Conservation (phyloP, 2,329 filamentous ascomycete genomes). For the Fusarium ramigenum region DNA sequence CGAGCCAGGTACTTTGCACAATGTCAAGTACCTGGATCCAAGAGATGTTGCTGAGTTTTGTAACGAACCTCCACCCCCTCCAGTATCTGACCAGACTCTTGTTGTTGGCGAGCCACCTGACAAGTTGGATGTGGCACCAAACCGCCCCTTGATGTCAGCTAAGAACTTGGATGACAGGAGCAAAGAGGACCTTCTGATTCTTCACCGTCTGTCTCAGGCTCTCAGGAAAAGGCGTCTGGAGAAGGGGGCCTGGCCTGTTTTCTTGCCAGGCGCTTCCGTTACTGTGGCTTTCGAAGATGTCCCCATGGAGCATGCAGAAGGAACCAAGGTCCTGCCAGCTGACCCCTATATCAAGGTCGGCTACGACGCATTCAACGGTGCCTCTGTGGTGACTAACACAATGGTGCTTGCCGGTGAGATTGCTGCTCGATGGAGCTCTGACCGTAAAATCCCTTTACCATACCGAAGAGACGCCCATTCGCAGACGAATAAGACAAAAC, state of each 20-base stretch:
- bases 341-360: conserved; percentile 61
- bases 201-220: conserved; percentile 59
- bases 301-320: conserved; percentile 15
- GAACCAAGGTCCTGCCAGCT: conserved; percentile 46
- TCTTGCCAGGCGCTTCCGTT: conserved; percentile 54
- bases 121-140: conserved; percentile 28
- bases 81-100: conserved; percentile 39
- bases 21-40: conserved; percentile 67
- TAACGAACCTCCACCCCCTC: conserved; percentile 46
- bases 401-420: conserved; percentile 72
- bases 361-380: conserved; percentile 44
- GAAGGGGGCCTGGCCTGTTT: conserved; percentile 61
- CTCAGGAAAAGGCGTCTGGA: conserved; percentile 54
- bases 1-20: conserved; percentile 60
- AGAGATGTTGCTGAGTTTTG: conserved; percentile 58
- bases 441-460: conserved; percentile 66
- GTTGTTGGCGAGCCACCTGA: conserved; percentile 42
- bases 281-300: conserved; percentile 54
- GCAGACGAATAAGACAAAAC: conserved; percentile 47
- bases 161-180: conserved; percentile 55
- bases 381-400: conserved; percentile 49
- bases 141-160: conserved; percentile 56
- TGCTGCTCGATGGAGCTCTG: conserved; percentile 68
- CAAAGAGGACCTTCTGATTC: conserved; percentile 56
- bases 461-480: conserved; percentile 62